phyloP scores from a whole-genome alignment of 164 flowering plant genomes.

The Platanus orientalis region DNA sequence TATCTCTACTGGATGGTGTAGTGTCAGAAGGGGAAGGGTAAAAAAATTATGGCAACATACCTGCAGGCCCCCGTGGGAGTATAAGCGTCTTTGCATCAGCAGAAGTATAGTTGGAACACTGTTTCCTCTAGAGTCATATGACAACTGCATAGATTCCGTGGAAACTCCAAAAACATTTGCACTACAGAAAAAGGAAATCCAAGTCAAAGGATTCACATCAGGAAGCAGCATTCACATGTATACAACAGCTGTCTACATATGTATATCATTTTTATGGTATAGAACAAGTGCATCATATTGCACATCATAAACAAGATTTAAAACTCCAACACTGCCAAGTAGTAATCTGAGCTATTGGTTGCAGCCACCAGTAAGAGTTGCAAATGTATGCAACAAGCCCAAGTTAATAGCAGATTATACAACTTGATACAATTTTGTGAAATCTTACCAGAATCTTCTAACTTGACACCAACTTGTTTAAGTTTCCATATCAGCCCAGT shows the following conservation, averaged over 20 bases:
- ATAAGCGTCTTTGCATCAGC: conserved; percentile 55
- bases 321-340: not conserved
- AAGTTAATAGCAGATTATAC: not conserved
- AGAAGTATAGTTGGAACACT: conserved; percentile 75
- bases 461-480: not conserved
- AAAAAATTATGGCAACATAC: conserved; percentile 17
- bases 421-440: not conserved
- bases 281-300: not conserved
- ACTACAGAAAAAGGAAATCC: conserved; percentile 28
- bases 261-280: not conserved
- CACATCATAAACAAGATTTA: not conserved
- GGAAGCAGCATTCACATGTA: not conserved
- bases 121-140: conserved; percentile 67
- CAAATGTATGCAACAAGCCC: not conserved
- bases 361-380: not conserved
- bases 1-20: not conserved
- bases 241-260: not conserved
- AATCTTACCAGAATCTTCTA: not conserved
- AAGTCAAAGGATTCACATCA: conserved; percentile 1
- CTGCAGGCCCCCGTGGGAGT: conserved; percentile 60
- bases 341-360: not conserved
- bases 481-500: not conserved
- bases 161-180: conserved; percentile 78
- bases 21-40: not conserved
- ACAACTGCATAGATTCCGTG: conserved; percentile 76